Percentiles rank a stretch among this genome's conserved stretches.
phyloP scores from a whole-genome alignment of 345 rosid genomes.

The Acer campestre region DNA sequence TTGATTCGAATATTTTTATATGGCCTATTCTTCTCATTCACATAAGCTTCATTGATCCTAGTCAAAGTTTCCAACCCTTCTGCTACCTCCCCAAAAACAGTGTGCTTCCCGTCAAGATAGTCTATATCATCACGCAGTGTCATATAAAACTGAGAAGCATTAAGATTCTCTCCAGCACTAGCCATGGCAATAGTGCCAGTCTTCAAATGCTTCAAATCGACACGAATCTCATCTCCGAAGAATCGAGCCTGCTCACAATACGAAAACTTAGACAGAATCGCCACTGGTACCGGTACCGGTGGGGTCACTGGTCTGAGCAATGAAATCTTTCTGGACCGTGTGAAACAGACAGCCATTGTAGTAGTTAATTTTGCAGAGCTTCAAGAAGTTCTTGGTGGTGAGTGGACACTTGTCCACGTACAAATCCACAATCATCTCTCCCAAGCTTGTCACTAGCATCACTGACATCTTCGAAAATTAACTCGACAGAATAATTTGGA shows the following conservation, averaged over 20 bases:
- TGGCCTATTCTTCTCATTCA: slow-evolving; percentile 80
- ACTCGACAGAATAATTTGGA: no score
- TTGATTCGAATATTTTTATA: slow-evolving; percentile 84
- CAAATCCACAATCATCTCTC: slow-evolving; percentile 81
- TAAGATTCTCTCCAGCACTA: slow-evolving; percentile 92
- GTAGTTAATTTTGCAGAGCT: slow-evolving; percentile 96
- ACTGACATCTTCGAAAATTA: slow-evolving; percentile 57
- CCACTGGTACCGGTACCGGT: slow-evolving; percentile 51
- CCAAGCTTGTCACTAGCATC: slow-evolving; percentile 76
- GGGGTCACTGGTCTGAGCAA: slow-evolving; percentile 32
- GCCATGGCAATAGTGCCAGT: slow-evolving; percentile 95
- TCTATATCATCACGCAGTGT: slow-evolving; percentile 86
- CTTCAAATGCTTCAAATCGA: slow-evolving; percentile 81
- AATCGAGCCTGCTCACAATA: slow-evolving; percentile 95
- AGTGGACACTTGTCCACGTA: slow-evolving; percentile 66
- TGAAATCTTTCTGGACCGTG: slow-evolving; percentile 91
- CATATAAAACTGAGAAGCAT: slow-evolving; percentile 97
- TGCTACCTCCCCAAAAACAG: slow-evolving; percentile 92
- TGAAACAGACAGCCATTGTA: slow-evolving; percentile 88
- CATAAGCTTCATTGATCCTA: slow-evolving; percentile 89
- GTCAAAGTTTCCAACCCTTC: slow-evolving; percentile 84
- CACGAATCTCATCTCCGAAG: slow-evolving; percentile 83
- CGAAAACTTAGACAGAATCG: slow-evolving; percentile 72
- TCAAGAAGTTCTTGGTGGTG: slow-evolving; percentile 88
- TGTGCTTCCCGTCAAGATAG: slow-evolving; percentile 54